These are phyloP conservation scores for Kwoniella shivajii DNA, from an alignment of 1,284 basidiomycete genomes.

Conservation along the genomic window DNA sequence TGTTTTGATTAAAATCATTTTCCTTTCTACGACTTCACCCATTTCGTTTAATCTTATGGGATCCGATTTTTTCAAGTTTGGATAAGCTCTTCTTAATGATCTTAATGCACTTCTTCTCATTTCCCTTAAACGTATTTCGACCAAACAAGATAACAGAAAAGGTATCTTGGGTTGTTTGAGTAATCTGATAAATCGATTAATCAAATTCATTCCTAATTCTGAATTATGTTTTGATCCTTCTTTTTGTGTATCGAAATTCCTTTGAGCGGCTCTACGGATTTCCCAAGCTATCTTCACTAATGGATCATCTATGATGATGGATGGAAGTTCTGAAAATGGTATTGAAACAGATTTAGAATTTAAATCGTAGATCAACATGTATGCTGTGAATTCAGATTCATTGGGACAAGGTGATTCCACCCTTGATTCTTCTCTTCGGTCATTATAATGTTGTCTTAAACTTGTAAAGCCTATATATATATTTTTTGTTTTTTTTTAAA, in stretches of 20 bases:
- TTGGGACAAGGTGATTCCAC: conserved; percentile 63
- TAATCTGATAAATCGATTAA: conserved; percentile 62
- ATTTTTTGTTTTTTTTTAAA: not conserved
- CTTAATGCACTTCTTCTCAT: conserved; percentile 59
- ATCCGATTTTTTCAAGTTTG: conserved; percentile 48
- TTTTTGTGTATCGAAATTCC: conserved; percentile 64
- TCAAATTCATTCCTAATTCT: conserved; percentile 59
- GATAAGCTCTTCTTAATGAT: conserved; percentile 57
- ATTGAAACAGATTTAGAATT: conserved; percentile 79
- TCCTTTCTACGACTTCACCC: conserved; percentile 41
- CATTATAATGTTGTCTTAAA: conserved; percentile 90
- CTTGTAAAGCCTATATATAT: conserved; percentile 71
- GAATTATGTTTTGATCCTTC: conserved; percentile 58
- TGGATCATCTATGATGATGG: conserved; percentile 68
- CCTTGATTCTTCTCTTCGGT: conserved; percentile 66
- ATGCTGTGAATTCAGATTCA: conserved; percentile 94
- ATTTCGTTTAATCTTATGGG: conserved; percentile 40
- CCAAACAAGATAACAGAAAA: conserved; percentile 60
- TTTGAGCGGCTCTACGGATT: conserved; percentile 78
- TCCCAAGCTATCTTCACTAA: conserved; percentile 78
- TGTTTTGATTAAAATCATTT: conserved; percentile 38
- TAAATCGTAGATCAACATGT: conserved; percentile 88
- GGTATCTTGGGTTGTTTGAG: conserved; percentile 51
- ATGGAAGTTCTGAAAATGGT: conserved; percentile 69
- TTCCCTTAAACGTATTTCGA: conserved; percentile 59